Evolutionary conservation across 441 rosid species (phyloP), one percentile per base, ranked within the genome.

Genomic region (Breynia disticha): DNA sequence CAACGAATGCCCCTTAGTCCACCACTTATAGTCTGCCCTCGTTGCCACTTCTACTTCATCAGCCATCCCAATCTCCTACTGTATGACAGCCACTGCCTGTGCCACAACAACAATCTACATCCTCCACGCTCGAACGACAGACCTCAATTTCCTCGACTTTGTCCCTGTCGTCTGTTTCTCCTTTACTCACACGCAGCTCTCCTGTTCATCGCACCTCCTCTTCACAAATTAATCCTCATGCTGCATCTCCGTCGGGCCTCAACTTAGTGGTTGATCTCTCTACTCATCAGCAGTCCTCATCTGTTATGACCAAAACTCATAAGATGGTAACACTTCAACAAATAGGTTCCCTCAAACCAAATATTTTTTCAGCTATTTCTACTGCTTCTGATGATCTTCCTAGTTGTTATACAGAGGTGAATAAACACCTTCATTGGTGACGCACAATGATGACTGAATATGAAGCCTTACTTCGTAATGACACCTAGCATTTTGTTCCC

Each of bases 401-500:
- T 7, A 46, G 16, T 17, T 46, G 4, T 17, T 46, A 0, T 5
- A 9, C 48, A 5, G 8, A 46, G 16, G 48, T 18, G 2, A 4
- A 13, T 17, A 46, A 46, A 15, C 10, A 15, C 7, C 37, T 24
- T 11, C 19, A 13, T 16, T 58, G 54, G 55, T n/a, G 22, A 1
- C 0, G 21, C 10, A 37, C 62, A 18, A 58, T 58, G 54, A 28
- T 37, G 19, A 16, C 1, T 4, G 37, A 58, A 19, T 49, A 17
- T 11, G 49, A 48, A 39, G 39, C 54, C 0, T 1, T 58, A 0
- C 13, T 46, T 7, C 19, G 39, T 0, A 58, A 38, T 13, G 15
- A 16, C 1, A 58, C 62, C 11, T 58, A 54, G 54, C 47, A 37
- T 1, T 12, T 58, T 0, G 47, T 58, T 32, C 21, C n/a, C n/a